Evolutionary conservation across 139 green algal species (phyloP).

Genomic region (Trebouxia sp.): DNA sequence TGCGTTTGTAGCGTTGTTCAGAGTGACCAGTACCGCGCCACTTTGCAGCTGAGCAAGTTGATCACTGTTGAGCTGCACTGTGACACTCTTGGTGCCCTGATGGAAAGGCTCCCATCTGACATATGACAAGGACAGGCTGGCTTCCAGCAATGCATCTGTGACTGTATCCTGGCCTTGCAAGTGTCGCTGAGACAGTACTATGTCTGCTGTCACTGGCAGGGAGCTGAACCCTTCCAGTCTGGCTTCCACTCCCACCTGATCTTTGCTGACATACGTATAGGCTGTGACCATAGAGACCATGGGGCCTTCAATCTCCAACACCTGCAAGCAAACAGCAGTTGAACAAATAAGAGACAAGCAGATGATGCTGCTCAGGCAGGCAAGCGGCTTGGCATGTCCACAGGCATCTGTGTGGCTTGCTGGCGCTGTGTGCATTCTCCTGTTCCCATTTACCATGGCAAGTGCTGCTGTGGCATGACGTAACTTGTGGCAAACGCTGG

Average conservation of each 20-base stretch:
- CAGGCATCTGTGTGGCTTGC: too few species aligned
- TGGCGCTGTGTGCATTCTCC: too few species aligned
- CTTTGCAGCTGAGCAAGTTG: neutral
- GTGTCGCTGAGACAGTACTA: neutral
- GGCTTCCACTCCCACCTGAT: neutral
- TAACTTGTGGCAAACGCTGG: neutral
- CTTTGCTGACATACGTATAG: neutral
- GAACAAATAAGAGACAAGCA: too few species aligned
- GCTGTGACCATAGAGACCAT: conserved; percentile 16
- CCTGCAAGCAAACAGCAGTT: neutral
- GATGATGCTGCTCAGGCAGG: too few species aligned
- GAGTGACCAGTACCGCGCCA: conserved; percentile 5
- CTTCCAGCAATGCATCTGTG: neutral
- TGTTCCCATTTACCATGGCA: neutral
- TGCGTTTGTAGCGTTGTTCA: conserved; percentile 28
- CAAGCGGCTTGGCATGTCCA: too few species aligned
- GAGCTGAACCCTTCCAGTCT: conserved; percentile 5
- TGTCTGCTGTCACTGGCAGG: conserved; percentile 7
- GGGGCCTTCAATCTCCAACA: conserved; percentile 22
- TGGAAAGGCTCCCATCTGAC: neutral
- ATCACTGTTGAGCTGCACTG: neutral
- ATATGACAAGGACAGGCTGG: neutral
- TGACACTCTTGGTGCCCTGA: neutral
- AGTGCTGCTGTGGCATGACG: neutral
- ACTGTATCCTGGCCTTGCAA: neutral